A percentile compares a stretch with the other conserved stretches of the same genome.
Conservation (phyloP, 148 eudicot species). For the Polygonum aviculare region DNA sequence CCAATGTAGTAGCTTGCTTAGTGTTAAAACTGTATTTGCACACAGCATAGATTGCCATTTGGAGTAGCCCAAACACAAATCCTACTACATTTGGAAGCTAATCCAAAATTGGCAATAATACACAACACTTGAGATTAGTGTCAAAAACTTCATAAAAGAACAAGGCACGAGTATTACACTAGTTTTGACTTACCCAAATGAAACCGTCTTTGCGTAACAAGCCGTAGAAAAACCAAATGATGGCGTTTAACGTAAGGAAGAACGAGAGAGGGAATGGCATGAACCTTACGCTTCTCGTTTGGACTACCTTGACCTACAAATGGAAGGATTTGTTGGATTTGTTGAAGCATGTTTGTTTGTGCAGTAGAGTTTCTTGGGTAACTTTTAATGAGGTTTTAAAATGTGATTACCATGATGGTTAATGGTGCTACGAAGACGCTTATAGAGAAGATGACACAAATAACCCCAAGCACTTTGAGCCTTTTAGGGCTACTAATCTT, state of each 20-base stretch:
- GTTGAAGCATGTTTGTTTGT: background rate
- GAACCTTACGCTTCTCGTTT: conserved; percentile 49
- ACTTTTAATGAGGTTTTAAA: background rate
- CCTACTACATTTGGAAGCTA: conserved; percentile 61
- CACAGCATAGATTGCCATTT: conserved; percentile 35
- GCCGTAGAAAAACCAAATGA: conserved; percentile 67
- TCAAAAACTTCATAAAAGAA: background rate
- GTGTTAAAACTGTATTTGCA: conserved; percentile 11
- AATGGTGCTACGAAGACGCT: conserved; percentile 55
- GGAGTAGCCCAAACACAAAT: conserved; percentile 44
- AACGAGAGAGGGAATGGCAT: conserved; percentile 51
- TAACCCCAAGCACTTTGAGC: conserved; percentile 39
- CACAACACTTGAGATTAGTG: background rate
- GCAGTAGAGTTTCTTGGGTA: background rate
- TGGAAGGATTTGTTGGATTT: background rate
- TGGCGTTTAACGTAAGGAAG: conserved; percentile 42
- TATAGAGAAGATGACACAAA: conserved; percentile 41
- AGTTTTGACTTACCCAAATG: conserved; percentile 35
- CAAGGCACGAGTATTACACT: no score
- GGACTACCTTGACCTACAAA: conserved; percentile 40
- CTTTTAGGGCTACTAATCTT: conserved; percentile 23
- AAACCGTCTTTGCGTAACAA: conserved; percentile 37
- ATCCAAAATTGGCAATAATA: background rate
- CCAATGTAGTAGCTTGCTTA: background rate
- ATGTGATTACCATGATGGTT: conserved; percentile 41